These are phyloP conservation scores for Raffaelea ambrosiae DNA, from an alignment of 2,329 filamentous ascomycete species.

Conservation along the genomic window DNA sequence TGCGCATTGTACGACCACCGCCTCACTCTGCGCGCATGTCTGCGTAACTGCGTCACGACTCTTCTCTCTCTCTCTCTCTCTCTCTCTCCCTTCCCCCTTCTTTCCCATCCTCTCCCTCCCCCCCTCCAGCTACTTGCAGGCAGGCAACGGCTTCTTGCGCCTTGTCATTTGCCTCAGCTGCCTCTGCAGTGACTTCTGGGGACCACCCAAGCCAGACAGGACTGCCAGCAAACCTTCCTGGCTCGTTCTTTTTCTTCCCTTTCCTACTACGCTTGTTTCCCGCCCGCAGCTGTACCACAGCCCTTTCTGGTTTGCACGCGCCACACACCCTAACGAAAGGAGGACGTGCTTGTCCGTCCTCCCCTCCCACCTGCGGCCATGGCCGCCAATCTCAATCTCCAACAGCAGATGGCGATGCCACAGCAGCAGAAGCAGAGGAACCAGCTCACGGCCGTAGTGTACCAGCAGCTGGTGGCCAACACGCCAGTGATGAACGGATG, in stretches of 20 bases:
- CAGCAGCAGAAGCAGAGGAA: constrained; percentile 31
- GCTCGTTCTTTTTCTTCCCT: background rate
- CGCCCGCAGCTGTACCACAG: background rate
- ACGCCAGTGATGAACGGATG: constrained; percentile 25
- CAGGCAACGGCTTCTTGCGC: background rate
- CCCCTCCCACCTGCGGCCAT: constrained; percentile 34
- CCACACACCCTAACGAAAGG: background rate
- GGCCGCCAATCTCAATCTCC: constrained; percentile 44
- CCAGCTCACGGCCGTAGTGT: constrained; percentile 22
- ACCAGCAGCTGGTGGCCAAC: constrained; percentile 19
- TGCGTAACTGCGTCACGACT: background rate
- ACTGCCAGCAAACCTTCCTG: background rate
- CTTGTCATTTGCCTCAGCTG: background rate
- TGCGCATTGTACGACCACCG: background rate
- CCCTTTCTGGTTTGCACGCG: background rate
- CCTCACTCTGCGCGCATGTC: background rate
- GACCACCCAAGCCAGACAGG: no score
- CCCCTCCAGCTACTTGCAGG: constrained; percentile 1
- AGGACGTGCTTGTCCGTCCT: background rate
- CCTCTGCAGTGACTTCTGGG: no score
- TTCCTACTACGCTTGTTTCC: background rate
- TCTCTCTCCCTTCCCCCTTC: no score
- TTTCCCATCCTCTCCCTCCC: background rate
- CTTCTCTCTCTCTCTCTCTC: no score
- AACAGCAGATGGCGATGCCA: constrained; percentile 42